Base-by-base conservation (phyloP, 345 rosid species). In the Leavenworthia alabamica region DNA sequence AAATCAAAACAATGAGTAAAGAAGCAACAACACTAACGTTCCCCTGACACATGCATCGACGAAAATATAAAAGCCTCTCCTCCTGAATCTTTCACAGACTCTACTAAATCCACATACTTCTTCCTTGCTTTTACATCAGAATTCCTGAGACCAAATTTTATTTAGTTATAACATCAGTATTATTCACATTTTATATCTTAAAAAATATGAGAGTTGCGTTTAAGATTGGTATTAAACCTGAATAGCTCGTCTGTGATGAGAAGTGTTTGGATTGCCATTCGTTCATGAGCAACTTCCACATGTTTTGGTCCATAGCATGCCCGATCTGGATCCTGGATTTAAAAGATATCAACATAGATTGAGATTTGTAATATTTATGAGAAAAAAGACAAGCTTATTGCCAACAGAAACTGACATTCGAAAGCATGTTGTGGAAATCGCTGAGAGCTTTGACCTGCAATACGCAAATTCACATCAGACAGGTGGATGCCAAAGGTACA, bases 221-320 rank as follows among this genome's bases (percentile, higher is more conserved):
- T 60, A 12, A 56, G 29, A 12, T 67, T 29, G 0, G 39, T 39
- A 10, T 13, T 31, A 52, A 60, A 92, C 96, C 98, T 89, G 84
- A 89, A 93, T 40, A 93, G 89, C 61, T 86, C 91, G 7, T 93
- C 99, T 6, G 99, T 93, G 41, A 89, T 71, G 42, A 93, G 96
- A 60, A 93, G 97, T 13, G 90, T 87, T 71, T 93, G 99, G 58
- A 93, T 78, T 16, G 99, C 99, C 89, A 89, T 71, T 71, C 91
- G 82, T 58, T 93, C 99, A 78, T 93, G 82, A 53, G 99, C 99
- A 62, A 93, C 82, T 76, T 89, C 97, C 17, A 93, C 99, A 51
- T 93, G 99, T 79, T 89, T 93, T 52, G 99, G 96, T 52, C 99
- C 99, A 58, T 89, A 87, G 77, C 99, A 93, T 59, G 97, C 96